Evolutionary conservation across 2,329 filamentous ascomycete species (phyloP), one percentile per base, ranked within the genome.

Genomic region (Aspergillus neoniger): DNA sequence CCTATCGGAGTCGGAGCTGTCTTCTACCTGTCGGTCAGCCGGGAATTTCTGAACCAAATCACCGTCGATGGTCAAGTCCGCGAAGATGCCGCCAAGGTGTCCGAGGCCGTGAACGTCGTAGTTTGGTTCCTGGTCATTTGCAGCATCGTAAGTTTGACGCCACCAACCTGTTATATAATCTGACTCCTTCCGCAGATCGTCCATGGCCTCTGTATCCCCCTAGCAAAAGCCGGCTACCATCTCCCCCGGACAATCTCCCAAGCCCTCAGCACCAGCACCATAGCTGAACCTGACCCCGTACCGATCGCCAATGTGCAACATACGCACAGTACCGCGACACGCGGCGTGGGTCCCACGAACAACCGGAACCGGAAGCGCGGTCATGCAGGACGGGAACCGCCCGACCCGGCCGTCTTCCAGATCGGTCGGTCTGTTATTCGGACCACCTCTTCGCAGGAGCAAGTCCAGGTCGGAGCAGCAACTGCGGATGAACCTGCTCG

Each of bases 1-100:
- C 93, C 93, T 0, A 93, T 97, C 58, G 92, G 94, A 2, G 92
- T 96, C 1, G 91, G 91, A 15, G 93, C 92, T 1, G 85, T 96
- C 19, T 97, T 96, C 73, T 96, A 97, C 72, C 82, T 97, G 5
- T 96, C 92, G 70, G 81, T 96, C 63, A 88, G 85, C 43, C 75
- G 91, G 1, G 91, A 96, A 23, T 96, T 93, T 62, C 80, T 97
- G 2, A 71, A 74, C 6, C 71, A 79, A 12, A 73, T 87, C 58
- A 85, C 82, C 0, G 84, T 86, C 7, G 79, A 90, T 55, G 88
- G 85, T 0, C 71, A 83, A 32, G 77, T 85, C 14, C 82, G 91
- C 28, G 80, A 82, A 38, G 91, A 96, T 71, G 88, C 91, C 0
- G 76, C 78, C 32, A 77, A 83, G 8, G 78, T 96, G 1, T 81